Percentiles rank a stretch among this genome's conserved stretches.
phyloP scores from a whole-genome alignment of 768 basidiomycete genomes.

The Trametes maxima region DNA sequence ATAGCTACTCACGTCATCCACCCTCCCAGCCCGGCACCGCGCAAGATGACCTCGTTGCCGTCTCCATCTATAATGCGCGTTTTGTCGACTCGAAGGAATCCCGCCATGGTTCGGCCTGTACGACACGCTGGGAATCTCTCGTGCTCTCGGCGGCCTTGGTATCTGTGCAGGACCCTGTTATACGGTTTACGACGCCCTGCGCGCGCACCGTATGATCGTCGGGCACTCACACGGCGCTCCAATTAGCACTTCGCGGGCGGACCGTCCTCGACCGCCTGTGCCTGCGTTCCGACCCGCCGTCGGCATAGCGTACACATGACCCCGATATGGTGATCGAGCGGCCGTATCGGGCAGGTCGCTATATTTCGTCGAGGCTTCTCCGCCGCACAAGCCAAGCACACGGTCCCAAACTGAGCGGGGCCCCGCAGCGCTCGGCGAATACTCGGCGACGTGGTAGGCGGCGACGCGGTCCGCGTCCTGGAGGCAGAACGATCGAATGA shows the following conservation, averaged over 20 bases:
- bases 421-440: not conserved
- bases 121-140: not conserved
- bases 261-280: not conserved
- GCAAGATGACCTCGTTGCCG: constrained; percentile 59
- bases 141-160: not conserved
- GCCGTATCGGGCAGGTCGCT: constrained; percentile 1
- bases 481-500: not conserved
- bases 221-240: constrained; percentile 5
- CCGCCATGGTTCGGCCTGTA: constrained; percentile 35
- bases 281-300: not conserved
- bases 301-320: constrained; percentile 9
- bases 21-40: constrained; percentile 80
- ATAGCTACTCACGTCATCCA: constrained; percentile 75
- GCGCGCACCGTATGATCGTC: not conserved
- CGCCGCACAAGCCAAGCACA: not conserved
- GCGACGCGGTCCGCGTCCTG: not conserved
- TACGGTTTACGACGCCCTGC: not conserved
- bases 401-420: not conserved
- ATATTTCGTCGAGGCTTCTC: constrained; percentile 9
- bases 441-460: not conserved
- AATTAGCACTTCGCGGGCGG: constrained; percentile 10
- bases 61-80: constrained; percentile 62
- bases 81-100: constrained; percentile 57
- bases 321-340: constrained; percentile 4
- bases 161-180: not conserved